Evolutionary conservation across 108 stramenopile genomes (phyloP), one percentile per base, ranked within the genome.

Genomic region (Thalassiosira profunda): DNA sequence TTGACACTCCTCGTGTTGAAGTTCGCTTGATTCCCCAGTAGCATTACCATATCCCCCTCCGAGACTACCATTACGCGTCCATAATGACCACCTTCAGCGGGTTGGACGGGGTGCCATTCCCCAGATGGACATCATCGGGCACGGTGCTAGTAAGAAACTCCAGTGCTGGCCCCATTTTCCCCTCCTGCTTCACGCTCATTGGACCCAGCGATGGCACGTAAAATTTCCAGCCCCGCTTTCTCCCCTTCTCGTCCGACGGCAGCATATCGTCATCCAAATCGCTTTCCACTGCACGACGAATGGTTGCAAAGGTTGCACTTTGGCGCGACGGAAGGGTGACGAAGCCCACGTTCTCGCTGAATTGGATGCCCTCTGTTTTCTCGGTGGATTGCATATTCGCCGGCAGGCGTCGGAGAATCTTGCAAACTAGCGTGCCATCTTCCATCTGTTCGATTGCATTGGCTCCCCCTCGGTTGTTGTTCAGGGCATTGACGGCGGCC

Each of bases 161-260:
- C 6, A 76, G 57, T 2, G 86, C 75, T 12, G 87, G 73, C 2
- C 88, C 91, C 26, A 88, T 41, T 21, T 56, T 80, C 0, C 35
- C 41, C 69, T 93, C 92, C 71, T 93, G 92, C 46, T 86, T 88
- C 9, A 59, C 15, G 36, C 84, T 89, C 14, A 93, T 70, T 9
- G 92, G 92, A n/a, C 92, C 92, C 30, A 93, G 60, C 18, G 63
- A 69, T 25, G 92, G 89, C 8, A 90, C 67, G 34, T 86, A 82
- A 59, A 93, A 93, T 53, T 83, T 81, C 92, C 92, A 93, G 36
- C 63, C 30, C 55, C 58, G 57, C 8, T 51, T 33, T 23, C 60
- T 68, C 5, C 36, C 36, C 17, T 38, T 49, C 17, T 42, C 17
- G n/a, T 55, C 62, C 36, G 38, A 43, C 53, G 78, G 58, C 57